Base-by-base conservation (phyloP, 129 eudicot genomes). In the Escallonia herrerae region DNA sequence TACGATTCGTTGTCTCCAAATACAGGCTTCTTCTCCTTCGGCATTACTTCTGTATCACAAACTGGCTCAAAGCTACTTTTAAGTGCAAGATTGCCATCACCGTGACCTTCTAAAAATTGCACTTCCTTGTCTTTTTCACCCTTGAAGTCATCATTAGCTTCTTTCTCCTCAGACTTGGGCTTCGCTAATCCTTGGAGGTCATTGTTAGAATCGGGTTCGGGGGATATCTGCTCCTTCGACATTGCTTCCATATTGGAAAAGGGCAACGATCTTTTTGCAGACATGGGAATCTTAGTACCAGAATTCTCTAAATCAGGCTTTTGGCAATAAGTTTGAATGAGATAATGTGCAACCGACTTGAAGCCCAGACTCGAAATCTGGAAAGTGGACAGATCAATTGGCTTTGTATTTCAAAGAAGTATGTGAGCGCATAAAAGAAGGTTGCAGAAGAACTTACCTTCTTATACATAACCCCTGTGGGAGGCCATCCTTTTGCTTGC, bases 331-430 rank as follows among this genome's bases (percentile, higher is more conserved):
- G 96, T 93, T 74, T 83, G 87, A 66, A 93, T 74, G 77, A 93
- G 95, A 86, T 81, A 93, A 76, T 93, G 98, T 42, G 98, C 98
- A 63, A 93, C 98, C 40, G 98, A 93, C 64, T 88, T 93, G 84
- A 63, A 93, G 33, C 98, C 98, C 11, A 85, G 74, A 55, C 65
- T 71, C 52, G 82, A 60, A 76, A 88, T 77, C 98, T 93, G 71
- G 73, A 59, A 62, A 59, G 60, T 7, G 15, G 12, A 60, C 9
- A 43, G 10, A 46, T 14, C 3, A 53, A 11, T 62, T 40, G 57
- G 70, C 60, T 49, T 3, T 58, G 51, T 39, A 53, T 4, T 15
- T 47, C 39, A 54, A 15, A 33, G 13, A 3, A 56, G 55, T 22
- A 42, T 12, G 55, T 3, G 9, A 4, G 8, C 6, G 2, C 33